phyloP scores from a whole-genome alignment of 139 green algal genomes.

The Chlamydomonas eustigma region DNA sequence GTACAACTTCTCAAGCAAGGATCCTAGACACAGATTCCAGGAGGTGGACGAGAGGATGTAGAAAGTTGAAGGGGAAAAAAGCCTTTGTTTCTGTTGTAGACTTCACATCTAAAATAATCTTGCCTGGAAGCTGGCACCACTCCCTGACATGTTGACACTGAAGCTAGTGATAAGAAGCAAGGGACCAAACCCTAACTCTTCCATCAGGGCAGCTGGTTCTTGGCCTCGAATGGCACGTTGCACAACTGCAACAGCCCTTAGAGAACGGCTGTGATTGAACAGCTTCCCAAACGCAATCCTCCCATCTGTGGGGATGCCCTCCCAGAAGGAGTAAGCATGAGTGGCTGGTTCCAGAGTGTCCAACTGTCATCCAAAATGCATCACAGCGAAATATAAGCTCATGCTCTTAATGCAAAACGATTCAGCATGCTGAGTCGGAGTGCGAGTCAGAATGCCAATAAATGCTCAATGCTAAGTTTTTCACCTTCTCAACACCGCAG shows the following conservation, averaged over 20 bases:
- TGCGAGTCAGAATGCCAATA: too few relatives aligned
- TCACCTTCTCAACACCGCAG: not conserved
- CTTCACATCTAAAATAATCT: not conserved
- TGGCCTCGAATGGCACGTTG: conserved; percentile 46
- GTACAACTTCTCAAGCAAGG: too few relatives aligned
- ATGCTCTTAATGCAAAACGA: not conserved
- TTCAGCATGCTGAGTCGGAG: too few relatives aligned
- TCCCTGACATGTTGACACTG: conserved; percentile 80
- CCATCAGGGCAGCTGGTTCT: conserved; percentile 63
- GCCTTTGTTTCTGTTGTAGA: not conserved
- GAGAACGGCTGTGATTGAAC: conserved; percentile 56
- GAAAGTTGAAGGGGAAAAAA: not conserved
- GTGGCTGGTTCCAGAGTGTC: conserved; percentile 63
- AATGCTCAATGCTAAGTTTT: too few relatives aligned
- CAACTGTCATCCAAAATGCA: conserved; percentile 36
- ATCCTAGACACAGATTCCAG: too few relatives aligned
- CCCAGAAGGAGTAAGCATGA: conserved; percentile 93
- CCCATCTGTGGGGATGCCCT: conserved; percentile 73
- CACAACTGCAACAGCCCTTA: conserved; percentile 71
- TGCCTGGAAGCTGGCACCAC: conserved; percentile 9
- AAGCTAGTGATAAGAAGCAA: conserved; percentile 69
- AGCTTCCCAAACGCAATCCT: conserved; percentile 76
- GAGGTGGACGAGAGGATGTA: not conserved
- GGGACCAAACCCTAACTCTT: conserved; percentile 65
- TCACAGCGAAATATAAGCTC: too few relatives aligned